These are phyloP conservation scores for Colletotrichum sp. DNA, from an alignment of 2,329 filamentous ascomycete genomes.

Conservation along the genomic window DNA sequence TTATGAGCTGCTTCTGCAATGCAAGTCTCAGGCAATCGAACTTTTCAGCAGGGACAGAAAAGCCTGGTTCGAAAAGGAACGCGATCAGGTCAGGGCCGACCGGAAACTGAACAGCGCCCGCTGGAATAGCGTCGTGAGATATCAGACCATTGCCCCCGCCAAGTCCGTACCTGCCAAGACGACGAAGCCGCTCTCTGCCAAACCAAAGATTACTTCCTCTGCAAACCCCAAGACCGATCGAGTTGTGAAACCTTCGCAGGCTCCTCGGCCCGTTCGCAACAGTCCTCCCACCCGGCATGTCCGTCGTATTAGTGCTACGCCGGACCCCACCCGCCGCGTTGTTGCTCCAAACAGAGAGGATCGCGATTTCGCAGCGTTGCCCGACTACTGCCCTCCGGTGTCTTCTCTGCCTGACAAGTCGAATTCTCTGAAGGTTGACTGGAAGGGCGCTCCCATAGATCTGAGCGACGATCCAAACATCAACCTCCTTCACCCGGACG, in stretches of 20 bases:
- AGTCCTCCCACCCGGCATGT: slow-evolving; percentile 28
- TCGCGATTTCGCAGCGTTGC: slow-evolving; percentile 76
- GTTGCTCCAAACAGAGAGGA: slow-evolving; percentile 77
- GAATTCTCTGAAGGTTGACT: slow-evolving; percentile 82
- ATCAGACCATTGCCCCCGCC: slow-evolving; percentile 48
- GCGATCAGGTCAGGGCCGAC: slow-evolving; percentile 53
- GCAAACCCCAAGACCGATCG: slow-evolving; percentile 35
- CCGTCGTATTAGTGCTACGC: slow-evolving; percentile 48
- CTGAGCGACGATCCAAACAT: slow-evolving; percentile 75
- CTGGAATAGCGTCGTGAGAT: slow-evolving; percentile 32
- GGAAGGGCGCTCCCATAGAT: slow-evolving; percentile 83
- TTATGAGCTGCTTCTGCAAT: slow-evolving; percentile 58
- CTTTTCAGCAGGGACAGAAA: slow-evolving; percentile 47
- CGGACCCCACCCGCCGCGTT: slow-evolving; percentile 55
- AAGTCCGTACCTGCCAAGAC: slow-evolving; percentile 36
- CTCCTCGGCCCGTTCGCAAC: slow-evolving; percentile 40
- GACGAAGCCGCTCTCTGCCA: slow-evolving; percentile 7
- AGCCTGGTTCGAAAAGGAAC: slow-evolving; percentile 56
- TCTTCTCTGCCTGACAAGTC: slow-evolving; percentile 68
- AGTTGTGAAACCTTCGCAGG: slow-evolving; percentile 37
- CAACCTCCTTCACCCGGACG: slow-evolving; percentile 76
- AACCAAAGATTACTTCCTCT: not conserved
- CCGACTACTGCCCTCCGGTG: slow-evolving; percentile 75
- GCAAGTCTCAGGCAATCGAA: slow-evolving; percentile 58
- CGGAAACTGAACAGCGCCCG: slow-evolving; percentile 40